Evolutionary conservation across 2,329 filamentous ascomycete species (phyloP).

Genomic region (Pseudogymnoascus sp.): DNA sequence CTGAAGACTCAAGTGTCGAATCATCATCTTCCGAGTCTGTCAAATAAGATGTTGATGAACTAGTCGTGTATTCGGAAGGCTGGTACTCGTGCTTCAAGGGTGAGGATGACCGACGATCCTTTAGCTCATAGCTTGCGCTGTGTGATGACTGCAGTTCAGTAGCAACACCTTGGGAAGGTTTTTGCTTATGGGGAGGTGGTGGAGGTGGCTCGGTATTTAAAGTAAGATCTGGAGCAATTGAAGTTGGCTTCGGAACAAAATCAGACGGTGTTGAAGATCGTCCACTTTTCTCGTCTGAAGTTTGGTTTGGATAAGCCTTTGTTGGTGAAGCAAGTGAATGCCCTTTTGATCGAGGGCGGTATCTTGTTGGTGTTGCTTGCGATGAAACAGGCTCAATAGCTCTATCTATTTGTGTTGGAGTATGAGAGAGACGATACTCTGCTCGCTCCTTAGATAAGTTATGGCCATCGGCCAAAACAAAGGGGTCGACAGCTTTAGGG

Average conservation of each 20-base stretch:
- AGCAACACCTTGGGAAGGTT: neutral
- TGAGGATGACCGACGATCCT: slow-evolving; percentile 70
- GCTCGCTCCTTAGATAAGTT: neutral
- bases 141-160: neutral
- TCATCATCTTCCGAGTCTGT: slow-evolving; percentile 47
- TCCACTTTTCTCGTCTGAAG: neutral
- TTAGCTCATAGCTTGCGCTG: slow-evolving; percentile 12
- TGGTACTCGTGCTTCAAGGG: slow-evolving; percentile 96
- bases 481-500: neutral
- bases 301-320: neutral
- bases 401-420: slow-evolving; percentile 6
- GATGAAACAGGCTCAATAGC: neutral
- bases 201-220: neutral
- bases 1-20: slow-evolving; percentile 37
- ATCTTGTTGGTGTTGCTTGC: slow-evolving; percentile 1
- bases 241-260: neutral
- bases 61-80: slow-evolving; percentile 61
- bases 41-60: slow-evolving; percentile 49
- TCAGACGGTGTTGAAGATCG: neutral
- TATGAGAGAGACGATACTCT: neutral
- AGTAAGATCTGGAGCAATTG: neutral
- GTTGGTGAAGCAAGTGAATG: neutral
- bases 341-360: neutral
- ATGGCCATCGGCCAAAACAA: neutral
- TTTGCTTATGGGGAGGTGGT: neutral